Base-by-base conservation (phyloP, 2,329 filamentous ascomycete genomes). In the Drechslera avenae region DNA sequence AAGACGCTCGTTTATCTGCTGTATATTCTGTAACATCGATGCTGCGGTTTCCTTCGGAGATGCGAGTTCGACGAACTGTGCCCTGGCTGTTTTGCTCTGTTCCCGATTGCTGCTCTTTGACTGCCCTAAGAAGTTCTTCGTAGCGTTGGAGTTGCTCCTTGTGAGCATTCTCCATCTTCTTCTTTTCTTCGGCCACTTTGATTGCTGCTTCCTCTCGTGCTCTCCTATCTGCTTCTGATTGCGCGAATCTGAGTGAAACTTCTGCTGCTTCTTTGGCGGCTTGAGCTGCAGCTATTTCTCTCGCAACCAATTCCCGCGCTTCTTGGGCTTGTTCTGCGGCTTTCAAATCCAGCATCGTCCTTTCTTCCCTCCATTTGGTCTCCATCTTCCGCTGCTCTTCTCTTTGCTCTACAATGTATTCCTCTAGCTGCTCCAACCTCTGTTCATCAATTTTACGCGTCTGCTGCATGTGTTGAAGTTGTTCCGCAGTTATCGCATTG, bases 1-100 rank as follows among this genome's bases (percentile, higher is more conserved):
- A 26, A 17, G 46, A 41, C 7, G 3, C 17, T 4, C 42, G 18
- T 12, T 34, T 46, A 4, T 54, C 46, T 7, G 44, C 50, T 12
- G 43, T 41, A 31, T 52, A 66, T 36, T 66, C 63, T 9, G 48
- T 47, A 10, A 66, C 60, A 21, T 66, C 63, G 14, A 64, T 49
- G 23, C 42, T 58, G 4, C 56, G 54, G 26, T 52, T 50, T 1
- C 59, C 54, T 14, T 60, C 56, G 2, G 42, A 32, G 3, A 63
- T 51, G 14, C 39, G 46, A 12, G 57, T 63, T 7, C 54, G 53
- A 7, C 57, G 51, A 28, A 59, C 26, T 4, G 50, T 33, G 9
- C 3, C 36, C 7, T 44, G 39, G 6, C 2, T 34, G 3, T 36
- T 30, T 16, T 37, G 44, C 19, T 51, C 33, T 13, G 31, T 16